These are phyloP conservation scores for Aspergillus sp. DNA, from an alignment of 2,329 filamentous ascomycete genomes.

Conservation along the genomic window DNA sequence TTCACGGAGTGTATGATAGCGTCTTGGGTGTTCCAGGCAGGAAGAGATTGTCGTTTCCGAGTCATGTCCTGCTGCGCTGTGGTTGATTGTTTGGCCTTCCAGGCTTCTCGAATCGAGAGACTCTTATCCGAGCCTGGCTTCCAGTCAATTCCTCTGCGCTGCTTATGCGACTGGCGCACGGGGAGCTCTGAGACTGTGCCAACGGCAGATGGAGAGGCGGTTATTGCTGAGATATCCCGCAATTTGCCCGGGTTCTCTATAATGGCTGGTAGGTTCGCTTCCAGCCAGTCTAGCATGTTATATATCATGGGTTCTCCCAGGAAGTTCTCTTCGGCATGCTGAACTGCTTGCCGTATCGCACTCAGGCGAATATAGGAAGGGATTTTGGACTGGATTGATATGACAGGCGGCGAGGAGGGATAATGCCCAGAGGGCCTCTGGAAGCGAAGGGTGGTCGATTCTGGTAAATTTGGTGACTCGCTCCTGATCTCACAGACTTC, in stretches of 20 bases:
- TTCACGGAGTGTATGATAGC: conserved; percentile 67
- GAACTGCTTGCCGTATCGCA: conserved; percentile 66
- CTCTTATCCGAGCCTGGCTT: conserved; percentile 48
- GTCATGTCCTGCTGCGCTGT: conserved; percentile 67
- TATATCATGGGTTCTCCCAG: conserved; percentile 85
- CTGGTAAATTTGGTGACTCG: conserved; percentile 38
- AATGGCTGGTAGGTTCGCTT: conserved; percentile 71
- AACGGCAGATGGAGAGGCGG: conserved; percentile 39
- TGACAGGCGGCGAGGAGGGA: conserved; percentile 56
- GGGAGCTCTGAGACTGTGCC: conserved; percentile 15
- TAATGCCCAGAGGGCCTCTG: conserved; percentile 61
- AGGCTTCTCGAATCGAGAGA: conserved; percentile 51
- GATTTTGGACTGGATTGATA: conserved; percentile 60
- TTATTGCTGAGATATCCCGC: conserved; percentile 71
- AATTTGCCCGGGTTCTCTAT: conserved; percentile 76
- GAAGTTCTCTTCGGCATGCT: conserved; percentile 60
- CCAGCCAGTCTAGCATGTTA: conserved; percentile 82
- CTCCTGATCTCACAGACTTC: conserved; percentile 63
- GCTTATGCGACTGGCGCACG: conserved; percentile 23
- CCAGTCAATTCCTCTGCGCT: conserved; percentile 56
- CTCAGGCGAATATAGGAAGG: conserved; percentile 92
- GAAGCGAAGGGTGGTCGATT: conserved; percentile 51
- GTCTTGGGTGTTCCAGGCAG: conserved; percentile 78
- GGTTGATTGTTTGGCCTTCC: conserved; percentile 58
- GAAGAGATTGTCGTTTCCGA: conserved; percentile 60